Evolutionary conservation across 2,329 filamentous ascomycete species (phyloP).

Genomic region (Cladosporium sp.): DNA sequence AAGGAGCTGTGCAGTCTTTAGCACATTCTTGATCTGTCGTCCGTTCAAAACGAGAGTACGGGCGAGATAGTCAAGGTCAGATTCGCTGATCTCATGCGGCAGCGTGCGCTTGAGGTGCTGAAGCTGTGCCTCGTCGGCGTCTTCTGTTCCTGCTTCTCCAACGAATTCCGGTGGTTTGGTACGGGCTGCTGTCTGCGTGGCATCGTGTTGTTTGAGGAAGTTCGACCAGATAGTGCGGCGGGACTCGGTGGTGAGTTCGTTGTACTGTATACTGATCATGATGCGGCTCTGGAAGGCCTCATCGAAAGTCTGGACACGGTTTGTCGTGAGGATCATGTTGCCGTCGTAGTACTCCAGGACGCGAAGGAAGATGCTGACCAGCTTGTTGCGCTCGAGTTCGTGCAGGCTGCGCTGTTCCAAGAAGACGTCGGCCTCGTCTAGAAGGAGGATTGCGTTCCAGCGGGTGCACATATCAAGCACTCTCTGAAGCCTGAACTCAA

Average conservation of each 20-base stretch:
- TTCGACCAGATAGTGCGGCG: conserved; percentile 47
- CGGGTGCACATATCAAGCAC: too few species aligned
- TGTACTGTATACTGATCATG: conserved; percentile 45
- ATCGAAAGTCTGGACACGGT: conserved; percentile 48
- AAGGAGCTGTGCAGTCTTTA: conserved; percentile 43
- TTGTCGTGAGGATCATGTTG: conserved; percentile 49
- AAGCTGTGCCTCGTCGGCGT: conserved; percentile 16
- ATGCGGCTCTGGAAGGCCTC: conserved; percentile 50
- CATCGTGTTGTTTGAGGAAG: conserved; percentile 40
- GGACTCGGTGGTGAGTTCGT: conserved; percentile 40
- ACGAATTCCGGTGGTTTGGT: conserved; percentile 19
- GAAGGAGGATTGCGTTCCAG: too few species aligned
- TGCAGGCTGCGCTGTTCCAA: conserved; percentile 39
- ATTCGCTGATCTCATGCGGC: conserved; percentile 33
- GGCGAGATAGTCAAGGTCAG: conserved; percentile 34
- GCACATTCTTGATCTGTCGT: conserved; percentile 45
- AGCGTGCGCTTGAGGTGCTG: conserved; percentile 29
- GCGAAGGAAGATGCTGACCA: conserved; percentile 45
- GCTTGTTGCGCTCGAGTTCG: conserved; percentile 48
- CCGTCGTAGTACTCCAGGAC: conserved; percentile 39
- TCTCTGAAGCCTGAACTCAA: too few species aligned
- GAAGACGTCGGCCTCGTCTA: too few species aligned
- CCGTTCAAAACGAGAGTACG: conserved; percentile 39
- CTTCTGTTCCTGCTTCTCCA: conserved; percentile 13
- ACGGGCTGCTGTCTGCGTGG: conserved; percentile 27